Percentiles rank a stretch among this genome's conserved stretches.
These are phyloP conservation scores for Aspergillus sp. DNA, from an alignment of 2,329 filamentous ascomycete genomes.

Conservation along the genomic window DNA sequence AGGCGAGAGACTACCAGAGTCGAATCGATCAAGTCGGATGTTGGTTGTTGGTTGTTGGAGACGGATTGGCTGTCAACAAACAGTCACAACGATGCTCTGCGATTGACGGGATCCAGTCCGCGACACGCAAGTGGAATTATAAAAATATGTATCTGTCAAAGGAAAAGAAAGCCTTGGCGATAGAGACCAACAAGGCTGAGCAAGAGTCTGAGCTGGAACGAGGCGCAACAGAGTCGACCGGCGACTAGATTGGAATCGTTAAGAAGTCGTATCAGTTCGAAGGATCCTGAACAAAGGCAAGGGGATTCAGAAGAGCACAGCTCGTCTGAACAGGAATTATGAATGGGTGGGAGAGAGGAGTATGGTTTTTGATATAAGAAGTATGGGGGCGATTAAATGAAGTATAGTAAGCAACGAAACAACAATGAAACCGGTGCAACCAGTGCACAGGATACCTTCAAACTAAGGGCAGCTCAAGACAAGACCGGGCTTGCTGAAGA, in stretches of 20 bases:
- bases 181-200: conserved; percentile 18
- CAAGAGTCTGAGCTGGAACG: conserved; percentile 27
- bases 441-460: conserved; percentile 41
- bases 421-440: conserved; percentile 46
- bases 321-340: conserved; percentile 36
- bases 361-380: conserved; percentile 31
- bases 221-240: conserved; percentile 29
- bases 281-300: conserved; percentile 27
- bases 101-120: conserved; percentile 31
- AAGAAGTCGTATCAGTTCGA: conserved; percentile 23
- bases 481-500: conserved; percentile 64
- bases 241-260: conserved; percentile 28
- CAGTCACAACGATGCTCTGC: conserved; percentile 16
- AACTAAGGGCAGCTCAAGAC: conserved; percentile 46
- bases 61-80: conserved; percentile 10
- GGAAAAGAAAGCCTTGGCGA: conserved; percentile 6
- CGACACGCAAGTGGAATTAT: conserved; percentile 26
- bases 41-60: conserved; percentile 14
- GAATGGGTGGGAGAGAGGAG: conserved; percentile 15
- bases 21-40: conserved; percentile 15
- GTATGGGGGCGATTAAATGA: conserved; percentile 12
- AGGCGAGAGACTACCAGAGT: conserved; percentile 31
- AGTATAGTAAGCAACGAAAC: conserved; percentile 41
- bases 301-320: conserved; percentile 36
- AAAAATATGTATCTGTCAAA: conserved; percentile 11